Evolutionary conservation across 768 basidiomycete genomes (phyloP).

Genomic region (Flagelloscypha sp.): DNA sequence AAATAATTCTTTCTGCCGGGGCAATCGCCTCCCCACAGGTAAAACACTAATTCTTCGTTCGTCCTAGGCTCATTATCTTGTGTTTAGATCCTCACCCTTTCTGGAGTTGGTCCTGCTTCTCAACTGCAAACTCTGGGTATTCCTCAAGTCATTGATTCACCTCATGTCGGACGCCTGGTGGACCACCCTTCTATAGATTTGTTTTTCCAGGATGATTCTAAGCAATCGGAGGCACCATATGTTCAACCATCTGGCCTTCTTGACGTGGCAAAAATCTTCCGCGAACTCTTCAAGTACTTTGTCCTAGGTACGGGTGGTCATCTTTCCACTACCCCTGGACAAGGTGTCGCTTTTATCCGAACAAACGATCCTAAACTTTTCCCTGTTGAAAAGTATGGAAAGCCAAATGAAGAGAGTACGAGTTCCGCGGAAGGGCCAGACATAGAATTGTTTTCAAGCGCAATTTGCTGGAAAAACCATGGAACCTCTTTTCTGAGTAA

Average conservation of each 20-base stretch:
- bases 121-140: constrained; percentile 48
- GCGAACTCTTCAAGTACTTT: constrained; percentile 33
- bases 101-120: constrained; percentile 64
- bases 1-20: constrained; percentile 58
- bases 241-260: constrained; percentile 20
- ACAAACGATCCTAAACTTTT: constrained; percentile 40
- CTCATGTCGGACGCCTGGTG: constrained; percentile 68
- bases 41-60: too few species aligned
- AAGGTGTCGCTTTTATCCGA: constrained; percentile 47
- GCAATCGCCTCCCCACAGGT: constrained; percentile 58
- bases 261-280: constrained; percentile 22
- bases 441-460: constrained; percentile 32
- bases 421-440: constrained; percentile 33
- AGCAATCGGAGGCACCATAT: constrained; percentile 33
- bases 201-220: constrained; percentile 42
- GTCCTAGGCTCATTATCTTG: too few species aligned
- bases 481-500: constrained; percentile 28
- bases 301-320: constrained; percentile 33
- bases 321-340: too few species aligned
- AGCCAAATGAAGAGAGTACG: constrained; percentile 28
- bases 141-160: constrained; percentile 49
- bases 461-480: constrained; percentile 33
- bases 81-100: constrained; percentile 66
- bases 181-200: constrained; percentile 58
- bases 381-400: constrained; percentile 26